phyloP scores from a whole-genome alignment of 768 basidiomycete species.

The Asterophora parasitica region DNA sequence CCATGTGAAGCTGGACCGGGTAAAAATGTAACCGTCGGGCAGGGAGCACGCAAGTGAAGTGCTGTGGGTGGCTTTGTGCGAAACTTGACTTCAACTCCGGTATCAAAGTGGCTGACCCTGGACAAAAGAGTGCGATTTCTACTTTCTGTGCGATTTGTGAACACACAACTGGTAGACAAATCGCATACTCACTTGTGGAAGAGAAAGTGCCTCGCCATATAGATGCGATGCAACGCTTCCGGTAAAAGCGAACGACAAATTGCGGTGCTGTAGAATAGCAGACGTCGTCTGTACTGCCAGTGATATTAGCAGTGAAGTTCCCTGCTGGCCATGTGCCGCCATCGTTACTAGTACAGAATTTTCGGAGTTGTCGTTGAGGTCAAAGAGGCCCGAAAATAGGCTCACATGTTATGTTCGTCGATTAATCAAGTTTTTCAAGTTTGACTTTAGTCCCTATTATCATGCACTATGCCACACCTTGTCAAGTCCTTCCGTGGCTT shows the following conservation, averaged over 20 bases:
- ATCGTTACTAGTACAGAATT: too few relatives aligned
- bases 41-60: neutral
- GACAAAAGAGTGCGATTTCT: neutral
- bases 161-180: too few relatives aligned
- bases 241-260: slow-evolving; percentile 1
- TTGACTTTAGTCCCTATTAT: too few relatives aligned
- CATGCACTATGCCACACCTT: too few relatives aligned
- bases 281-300: neutral
- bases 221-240: neutral
- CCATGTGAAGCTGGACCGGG: neutral
- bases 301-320: neutral
- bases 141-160: neutral
- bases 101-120: neutral
- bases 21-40: slow-evolving; percentile 1
- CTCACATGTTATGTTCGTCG: neutral
- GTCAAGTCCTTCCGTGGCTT: too few relatives aligned
- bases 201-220: neutral
- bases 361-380: too few relatives aligned
- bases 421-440: neutral
- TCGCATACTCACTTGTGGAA: neutral
- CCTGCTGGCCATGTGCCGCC: neutral
- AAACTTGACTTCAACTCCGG: slow-evolving; percentile 6
- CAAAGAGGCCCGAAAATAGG: too few relatives aligned
- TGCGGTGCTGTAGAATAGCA: neutral
- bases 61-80: neutral